Conservation (phyloP, 148 eudicot genomes). For the Vaccinium myrtillus region DNA sequence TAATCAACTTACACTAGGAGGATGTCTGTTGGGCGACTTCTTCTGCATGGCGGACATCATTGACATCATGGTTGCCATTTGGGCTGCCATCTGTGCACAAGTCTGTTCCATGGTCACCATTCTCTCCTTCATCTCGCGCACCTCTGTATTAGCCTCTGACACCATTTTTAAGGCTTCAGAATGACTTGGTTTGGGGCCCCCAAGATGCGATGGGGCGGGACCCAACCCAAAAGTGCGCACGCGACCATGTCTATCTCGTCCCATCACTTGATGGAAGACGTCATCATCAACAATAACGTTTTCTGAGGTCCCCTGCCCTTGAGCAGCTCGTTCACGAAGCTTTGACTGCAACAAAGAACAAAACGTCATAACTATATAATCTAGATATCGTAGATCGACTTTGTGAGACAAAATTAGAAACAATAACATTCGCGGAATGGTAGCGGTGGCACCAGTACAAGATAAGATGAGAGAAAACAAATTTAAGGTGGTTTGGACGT, state of each 20-base stretch:
- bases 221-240: constrained; percentile 24
- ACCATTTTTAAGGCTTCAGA: constrained; percentile 32
- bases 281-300: constrained; percentile 17
- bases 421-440: not conserved
- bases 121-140: constrained; percentile 40
- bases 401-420: not conserved
- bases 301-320: constrained; percentile 22
- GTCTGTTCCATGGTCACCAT: constrained; percentile 41
- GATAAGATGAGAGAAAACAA: not conserved
- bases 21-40: not conserved
- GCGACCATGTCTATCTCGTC: constrained; percentile 27
- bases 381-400: not conserved
- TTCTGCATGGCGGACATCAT: constrained; percentile 41
- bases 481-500: not conserved
- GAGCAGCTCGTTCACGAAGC: constrained; percentile 26
- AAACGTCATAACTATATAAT: not conserved
- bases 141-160: constrained; percentile 37
- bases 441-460: not conserved
- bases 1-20: constrained; percentile 15
- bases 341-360: constrained; percentile 26
- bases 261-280: constrained; percentile 29
- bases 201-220: constrained; percentile 19
- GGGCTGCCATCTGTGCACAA: constrained; percentile 45
- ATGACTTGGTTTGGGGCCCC: constrained; percentile 17
- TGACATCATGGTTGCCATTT: constrained; percentile 47